A percentile compares a stretch with the other conserved stretches of the same genome.
Evolutionary conservation across 2,329 filamentous ascomycete species (phyloP).

Genomic region (Apiospora malaysiana): DNA sequence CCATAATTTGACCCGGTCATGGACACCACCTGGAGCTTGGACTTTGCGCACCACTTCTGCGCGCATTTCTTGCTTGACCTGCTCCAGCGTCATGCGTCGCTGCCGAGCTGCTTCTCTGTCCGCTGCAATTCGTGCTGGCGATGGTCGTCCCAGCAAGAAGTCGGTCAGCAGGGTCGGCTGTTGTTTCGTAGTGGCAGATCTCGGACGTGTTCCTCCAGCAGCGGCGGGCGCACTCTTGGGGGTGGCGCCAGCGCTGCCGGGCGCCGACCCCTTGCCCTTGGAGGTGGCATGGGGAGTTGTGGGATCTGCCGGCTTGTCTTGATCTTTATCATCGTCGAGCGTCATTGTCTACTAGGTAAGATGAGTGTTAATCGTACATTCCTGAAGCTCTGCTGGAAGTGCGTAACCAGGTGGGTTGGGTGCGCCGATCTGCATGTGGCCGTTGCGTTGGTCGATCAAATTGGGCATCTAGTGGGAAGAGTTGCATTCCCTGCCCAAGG

Average conservation of each 20-base stretch:
- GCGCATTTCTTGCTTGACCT: slow-evolving; percentile 65
- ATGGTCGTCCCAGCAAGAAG: slow-evolving; percentile 40
- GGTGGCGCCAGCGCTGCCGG: slow-evolving; percentile 28
- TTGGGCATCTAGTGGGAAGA: slow-evolving; percentile 15
- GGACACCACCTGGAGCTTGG: slow-evolving; percentile 70
- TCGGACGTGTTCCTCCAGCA: slow-evolving; percentile 32
- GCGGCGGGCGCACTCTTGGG: slow-evolving; percentile 31
- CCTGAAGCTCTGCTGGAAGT: background rate
- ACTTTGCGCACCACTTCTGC: slow-evolving; percentile 63
- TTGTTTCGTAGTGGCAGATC: slow-evolving; percentile 35
- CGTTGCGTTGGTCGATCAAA: slow-evolving; percentile 14
- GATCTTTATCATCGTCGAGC: slow-evolving; percentile 19
- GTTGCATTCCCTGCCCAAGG: slow-evolving; percentile 4
- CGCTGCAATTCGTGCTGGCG: slow-evolving; percentile 60
- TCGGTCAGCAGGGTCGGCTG: slow-evolving; percentile 39
- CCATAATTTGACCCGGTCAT: slow-evolving; percentile 83
- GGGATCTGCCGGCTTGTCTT: slow-evolving; percentile 8
- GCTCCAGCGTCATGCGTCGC: slow-evolving; percentile 63
- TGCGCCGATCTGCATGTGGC: slow-evolving; percentile 15
- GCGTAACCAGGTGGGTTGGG: background rate
- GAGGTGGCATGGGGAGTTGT: slow-evolving; percentile 3
- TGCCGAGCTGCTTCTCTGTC: slow-evolving; percentile 46
- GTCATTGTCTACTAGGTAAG: slow-evolving; percentile 19
- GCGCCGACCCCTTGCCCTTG: slow-evolving; percentile 8
- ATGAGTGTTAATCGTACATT: background rate